Evolutionary conservation across 2,329 filamentous ascomycete genomes (phyloP), one percentile per base, ranked within the genome.

Genomic region (Claviceps monticola): DNA sequence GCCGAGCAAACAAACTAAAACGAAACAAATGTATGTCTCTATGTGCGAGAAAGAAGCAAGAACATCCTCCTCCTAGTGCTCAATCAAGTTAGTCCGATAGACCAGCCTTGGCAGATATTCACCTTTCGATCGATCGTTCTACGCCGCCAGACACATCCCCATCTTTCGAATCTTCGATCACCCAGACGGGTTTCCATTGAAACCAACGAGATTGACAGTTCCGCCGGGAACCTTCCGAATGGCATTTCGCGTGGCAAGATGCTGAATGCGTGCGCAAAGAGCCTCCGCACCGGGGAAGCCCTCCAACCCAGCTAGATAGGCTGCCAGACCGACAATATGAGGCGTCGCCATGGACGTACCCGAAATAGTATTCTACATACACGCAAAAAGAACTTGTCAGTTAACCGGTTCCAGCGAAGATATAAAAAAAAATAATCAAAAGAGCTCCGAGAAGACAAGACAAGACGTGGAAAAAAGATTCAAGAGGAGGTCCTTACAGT

Each of bases 331-430:
- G 2, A 66, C 61, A 50, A 74, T 61, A 48, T 72, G 68, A 13
- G 71, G 71, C 9, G 66, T 59, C 3, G 71, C 66, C 69, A 71
- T 71, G 11, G 69, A 72, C 4, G 71, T 74, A 48, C 71, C 71
- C 2, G 70, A 66, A 67, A 76, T 50, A 63, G 70, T 58, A 46
- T 60, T 61, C 46, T 50, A 66, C 16, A 13, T 36, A n/a, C 9
- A 19, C 29, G 29, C 29, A 9, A 8, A 34, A 34, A 34, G 29
- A 34, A 34, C 3, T 34, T 34, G 29, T 34, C 9, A 34, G 29
- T 34, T 0, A 11, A 11, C 8, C 29, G 9, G 29, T 4, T 9
- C 29, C 9, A 34, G 29, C 29, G 1, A 34, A 34, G 29, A 11
- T 11, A 11, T 11, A 9, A 34, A 34, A 11, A 34, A 3, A 11